Base-by-base conservation (phyloP, 2,329 filamentous ascomycete genomes). In the Aspergillus brasiliensis region DNA sequence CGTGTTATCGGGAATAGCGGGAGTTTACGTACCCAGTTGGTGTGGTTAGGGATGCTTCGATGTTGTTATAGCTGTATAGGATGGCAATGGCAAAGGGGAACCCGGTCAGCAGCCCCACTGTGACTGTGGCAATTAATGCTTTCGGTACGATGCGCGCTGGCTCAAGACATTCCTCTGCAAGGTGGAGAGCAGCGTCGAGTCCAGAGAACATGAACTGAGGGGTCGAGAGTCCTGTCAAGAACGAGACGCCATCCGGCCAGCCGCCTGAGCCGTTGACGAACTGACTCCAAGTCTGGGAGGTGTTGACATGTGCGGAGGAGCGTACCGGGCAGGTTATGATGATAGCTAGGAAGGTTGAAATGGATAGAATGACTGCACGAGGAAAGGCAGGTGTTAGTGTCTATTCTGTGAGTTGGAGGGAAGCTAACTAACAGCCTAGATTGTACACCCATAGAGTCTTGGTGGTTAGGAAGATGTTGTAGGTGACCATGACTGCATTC, bases 131-230 rank as follows among this genome's bases (percentile, higher is more conserved):
- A 23, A 69, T 17, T 7, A 69, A 54, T 3, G 67, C 65, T n/a
- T 62, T 62, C 3, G 67, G 67, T 8, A 69, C 67, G 23, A 67
- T 67, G 6, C 61, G 55, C 52, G 67, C 67, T 1, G 67, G 64
- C 37, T 69, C 57, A 8, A 69, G 65, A 48, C 65, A 67, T 54
- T 69, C 67, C 47, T 69, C 67, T 15, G 67, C 67, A 1, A 69
- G 59, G 40, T 69, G 65, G 21, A 69, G 64, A 3, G 64, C 66
- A 4, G 67, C 65, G 28, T 69, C 67, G 8, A 69, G 64, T 4
- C 67, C 67, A 6, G 65, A 67, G 28, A 67, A 59, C 67, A 69
- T 69, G 56, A 69, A 69, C 13, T 69, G 67, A 5, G 67, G 67
- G 2, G 67, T 69, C 25, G 67, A 63, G 17, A 69, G 62, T 7